Conservation (phyloP, 495 filamentous ascomycete species). For the Penicillium diatomitis region DNA sequence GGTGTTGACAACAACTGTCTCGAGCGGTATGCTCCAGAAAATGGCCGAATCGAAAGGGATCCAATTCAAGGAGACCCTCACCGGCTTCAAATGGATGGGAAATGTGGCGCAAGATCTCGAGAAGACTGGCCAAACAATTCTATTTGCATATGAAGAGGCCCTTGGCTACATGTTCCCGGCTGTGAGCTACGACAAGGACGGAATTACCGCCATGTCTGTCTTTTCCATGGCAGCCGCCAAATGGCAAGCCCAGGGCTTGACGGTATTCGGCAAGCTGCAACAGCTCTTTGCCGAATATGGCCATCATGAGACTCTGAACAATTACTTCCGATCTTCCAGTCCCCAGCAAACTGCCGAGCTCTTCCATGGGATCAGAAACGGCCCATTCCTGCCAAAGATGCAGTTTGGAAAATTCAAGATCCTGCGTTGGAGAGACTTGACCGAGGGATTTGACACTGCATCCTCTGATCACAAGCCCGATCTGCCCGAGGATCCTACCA, state of each 20-base stretch:
- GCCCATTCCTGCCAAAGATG: slow-evolving; percentile 34
- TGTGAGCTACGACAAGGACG: slow-evolving; percentile 63
- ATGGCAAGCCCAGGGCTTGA: slow-evolving; percentile 46
- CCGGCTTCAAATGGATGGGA: slow-evolving; percentile 70
- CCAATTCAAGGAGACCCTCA: slow-evolving; percentile 54
- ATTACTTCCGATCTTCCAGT: slow-evolving; percentile 56
- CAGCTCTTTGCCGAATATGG: slow-evolving; percentile 53
- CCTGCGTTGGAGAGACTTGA: slow-evolving; percentile 59
- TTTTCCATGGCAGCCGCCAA: slow-evolving; percentile 50
- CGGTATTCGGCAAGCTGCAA: slow-evolving; percentile 51
- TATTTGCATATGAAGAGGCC: slow-evolving; percentile 65
- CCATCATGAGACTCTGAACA: slow-evolving; percentile 58
- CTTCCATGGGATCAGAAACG: slow-evolving; percentile 46
- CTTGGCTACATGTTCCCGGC: slow-evolving; percentile 66
- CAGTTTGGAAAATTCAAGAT: slow-evolving; percentile 44
- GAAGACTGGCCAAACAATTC: slow-evolving; percentile 38
- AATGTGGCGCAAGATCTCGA: slow-evolving; percentile 37
- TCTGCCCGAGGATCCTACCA: slow-evolving; percentile 48
- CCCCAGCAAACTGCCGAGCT: slow-evolving; percentile 40
- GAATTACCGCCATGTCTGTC: slow-evolving; percentile 55
- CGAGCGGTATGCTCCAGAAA: slow-evolving; percentile 52
- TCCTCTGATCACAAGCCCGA: slow-evolving; percentile 44
- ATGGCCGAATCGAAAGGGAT: slow-evolving; percentile 51
- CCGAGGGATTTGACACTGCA: slow-evolving; percentile 53
- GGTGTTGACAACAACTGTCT: slow-evolving; percentile 58